A percentile compares a stretch with the other conserved stretches of the same genome.
Conservation (phyloP, 768 basidiomycete genomes). For the Rhodosporidiobolus sp. region DNA sequence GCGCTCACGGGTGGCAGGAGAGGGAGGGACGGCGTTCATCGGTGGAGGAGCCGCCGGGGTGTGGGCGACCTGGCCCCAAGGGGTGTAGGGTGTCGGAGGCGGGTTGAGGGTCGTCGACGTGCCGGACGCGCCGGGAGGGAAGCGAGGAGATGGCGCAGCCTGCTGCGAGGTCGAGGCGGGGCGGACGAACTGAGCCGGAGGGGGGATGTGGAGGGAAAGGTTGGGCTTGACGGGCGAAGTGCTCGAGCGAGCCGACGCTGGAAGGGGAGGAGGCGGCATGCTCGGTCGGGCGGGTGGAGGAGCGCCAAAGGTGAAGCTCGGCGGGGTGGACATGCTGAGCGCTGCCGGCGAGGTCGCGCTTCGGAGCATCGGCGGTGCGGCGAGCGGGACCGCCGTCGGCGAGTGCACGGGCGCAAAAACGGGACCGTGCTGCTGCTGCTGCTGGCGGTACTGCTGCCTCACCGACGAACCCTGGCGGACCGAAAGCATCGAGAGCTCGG, state of each 20-base stretch:
- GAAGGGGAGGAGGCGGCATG: constrained; percentile 8
- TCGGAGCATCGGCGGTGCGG: not conserved
- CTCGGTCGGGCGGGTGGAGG: not conserved
- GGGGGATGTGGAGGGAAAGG: constrained; percentile 36
- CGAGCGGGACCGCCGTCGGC: not conserved
- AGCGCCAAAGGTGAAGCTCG: not conserved
- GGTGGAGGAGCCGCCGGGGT: constrained; percentile 42
- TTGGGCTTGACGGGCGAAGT: constrained; percentile 21
- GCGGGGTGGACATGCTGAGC: not conserved
- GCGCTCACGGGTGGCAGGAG: constrained; percentile 20
- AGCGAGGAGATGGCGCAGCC: not conserved
- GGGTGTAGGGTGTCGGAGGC: constrained; percentile 19
- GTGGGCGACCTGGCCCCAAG: constrained; percentile 36
- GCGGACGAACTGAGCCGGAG: constrained; percentile 17
- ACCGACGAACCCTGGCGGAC: not conserved
- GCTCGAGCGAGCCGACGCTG: not conserved
- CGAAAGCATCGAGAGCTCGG: constrained; percentile 25
- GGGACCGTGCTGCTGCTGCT: not conserved
- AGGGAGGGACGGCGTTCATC: not conserved
- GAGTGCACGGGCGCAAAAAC: not conserved
- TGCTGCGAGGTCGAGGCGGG: not conserved
- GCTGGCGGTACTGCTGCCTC: constrained; percentile 5
- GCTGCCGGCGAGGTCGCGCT: constrained; percentile 3
- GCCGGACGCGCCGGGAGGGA: not conserved
- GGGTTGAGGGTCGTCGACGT: not conserved